Evolutionary conservation across 768 basidiomycete species (phyloP).

Genomic region (Glaciozyma martinii): DNA sequence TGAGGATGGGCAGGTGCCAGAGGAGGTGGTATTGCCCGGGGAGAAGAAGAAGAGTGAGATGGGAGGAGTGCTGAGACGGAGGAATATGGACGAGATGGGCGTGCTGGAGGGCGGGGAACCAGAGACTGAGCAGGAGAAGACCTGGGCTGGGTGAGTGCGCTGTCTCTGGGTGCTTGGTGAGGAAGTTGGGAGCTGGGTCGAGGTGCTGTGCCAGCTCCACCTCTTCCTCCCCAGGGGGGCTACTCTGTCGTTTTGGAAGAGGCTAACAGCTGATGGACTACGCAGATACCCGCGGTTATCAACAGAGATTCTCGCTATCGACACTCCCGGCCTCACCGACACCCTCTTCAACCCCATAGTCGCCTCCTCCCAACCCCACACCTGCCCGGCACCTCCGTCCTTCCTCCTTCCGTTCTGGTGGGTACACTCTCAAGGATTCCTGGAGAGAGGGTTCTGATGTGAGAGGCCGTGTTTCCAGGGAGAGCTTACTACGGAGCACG

Average conservation of each 20-base stretch:
- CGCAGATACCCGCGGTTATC: constrained; percentile 80
- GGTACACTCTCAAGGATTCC: neutral
- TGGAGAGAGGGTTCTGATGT: neutral
- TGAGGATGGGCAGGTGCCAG: constrained; percentile 25
- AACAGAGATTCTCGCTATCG: constrained; percentile 89
- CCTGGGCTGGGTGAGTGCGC: constrained; percentile 11
- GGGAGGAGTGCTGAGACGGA: constrained; percentile 21
- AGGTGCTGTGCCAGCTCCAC: neutral
- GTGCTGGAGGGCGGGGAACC: neutral
- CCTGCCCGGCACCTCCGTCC: constrained; percentile 12
- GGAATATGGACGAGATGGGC: constrained; percentile 9
- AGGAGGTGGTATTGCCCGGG: constrained; percentile 14
- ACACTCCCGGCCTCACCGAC: constrained; percentile 90
- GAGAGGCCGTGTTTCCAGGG: neutral
- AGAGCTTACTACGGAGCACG: constrained; percentile 55
- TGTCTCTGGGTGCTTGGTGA: neutral
- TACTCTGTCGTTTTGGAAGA: neutral
- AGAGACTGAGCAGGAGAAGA: constrained; percentile 14
- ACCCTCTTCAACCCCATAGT: constrained; percentile 53
- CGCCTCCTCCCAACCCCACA: constrained; percentile 17
- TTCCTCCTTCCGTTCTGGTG: constrained; percentile 27
- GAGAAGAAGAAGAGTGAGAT: constrained; percentile 16
- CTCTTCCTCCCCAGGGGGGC: neutral
- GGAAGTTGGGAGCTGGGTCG: neutral
- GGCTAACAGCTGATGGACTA: neutral